Base-by-base conservation (phyloP, 2,329 filamentous ascomycete species). In the Fusarium paranaense region DNA sequence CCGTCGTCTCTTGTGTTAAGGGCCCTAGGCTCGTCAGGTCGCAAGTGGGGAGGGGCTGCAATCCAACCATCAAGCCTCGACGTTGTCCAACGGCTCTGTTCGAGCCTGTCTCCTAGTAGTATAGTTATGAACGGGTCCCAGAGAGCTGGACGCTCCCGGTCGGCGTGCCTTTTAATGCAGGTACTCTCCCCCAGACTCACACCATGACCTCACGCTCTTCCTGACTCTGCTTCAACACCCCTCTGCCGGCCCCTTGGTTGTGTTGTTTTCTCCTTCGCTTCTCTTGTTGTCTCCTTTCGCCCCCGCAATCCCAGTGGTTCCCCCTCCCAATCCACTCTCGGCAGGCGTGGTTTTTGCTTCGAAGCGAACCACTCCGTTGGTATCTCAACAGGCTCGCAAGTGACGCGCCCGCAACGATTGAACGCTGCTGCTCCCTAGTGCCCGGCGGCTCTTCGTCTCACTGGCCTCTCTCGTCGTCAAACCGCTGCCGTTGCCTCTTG, bases 121-220 rank as follows among this genome's bases (percentile, higher is more conserved):
- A 64, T 69, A 71, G 65, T 62, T 69, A 57, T 70, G 42, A 69
- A 69, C 58, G 54, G 68, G 73, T 35, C 65, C 67, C 62, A 67
- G 70, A 70, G 50, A 67, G 72, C 59, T 54, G 64, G 45, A 69
- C 54, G 42, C 35, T 60, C 70, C 67, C 68, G 66, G 70, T 62
- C 71, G 62, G 70, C 64, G 66, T 76, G 70, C 76, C 76, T 78
- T 79, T 79, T 78, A 76, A 76, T 78, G 78, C 76, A 79, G 76
- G 71, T 77, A 76, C 75, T 78, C 66, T 78, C 76, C 77, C 70
- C 73, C 73, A 77, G 73, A 73, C 74, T 76, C 73, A 76, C 76
- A 76, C 76, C 76, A 78, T 76, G 72, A 70, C 72, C 70, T 77
- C 70, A 67, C 56, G 71, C 70, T 77, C 70, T 78, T 77, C 70